phyloP scores from a whole-genome alignment of 495 filamentous ascomycete species.

The Tuber indicum region DNA sequence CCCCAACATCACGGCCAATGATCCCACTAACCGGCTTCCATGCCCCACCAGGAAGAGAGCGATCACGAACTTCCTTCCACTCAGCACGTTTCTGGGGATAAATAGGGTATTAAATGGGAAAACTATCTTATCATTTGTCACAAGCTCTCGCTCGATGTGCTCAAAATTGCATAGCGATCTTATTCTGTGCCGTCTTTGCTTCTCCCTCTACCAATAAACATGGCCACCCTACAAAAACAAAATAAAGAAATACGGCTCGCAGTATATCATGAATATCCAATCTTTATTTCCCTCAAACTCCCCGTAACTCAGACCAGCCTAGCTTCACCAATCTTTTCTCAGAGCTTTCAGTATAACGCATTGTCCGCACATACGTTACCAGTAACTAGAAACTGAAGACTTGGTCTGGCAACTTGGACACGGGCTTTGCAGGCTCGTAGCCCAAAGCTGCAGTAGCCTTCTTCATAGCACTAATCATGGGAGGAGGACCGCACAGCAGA shows the following conservation, averaged over 20 bases:
- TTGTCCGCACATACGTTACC: neutral
- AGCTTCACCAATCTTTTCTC: neutral
- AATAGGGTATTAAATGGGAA: neutral
- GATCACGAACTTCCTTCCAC: neutral
- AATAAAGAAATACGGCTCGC: neutral
- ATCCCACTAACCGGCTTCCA: neutral
- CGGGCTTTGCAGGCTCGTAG: slow-evolving; percentile 80
- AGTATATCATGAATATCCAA: neutral
- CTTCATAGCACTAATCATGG: slow-evolving; percentile 97
- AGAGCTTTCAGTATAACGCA: neutral
- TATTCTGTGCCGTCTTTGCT: neutral
- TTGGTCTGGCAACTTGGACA: slow-evolving; percentile 95
- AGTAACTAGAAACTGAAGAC: slow-evolving; percentile 81
- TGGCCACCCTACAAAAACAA: neutral
- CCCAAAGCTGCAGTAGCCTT: slow-evolving; percentile 82
- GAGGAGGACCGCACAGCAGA: slow-evolving; percentile 86
- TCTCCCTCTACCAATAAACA: neutral
- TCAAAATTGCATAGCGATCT: slow-evolving; percentile 1
- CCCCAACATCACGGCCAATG: neutral
- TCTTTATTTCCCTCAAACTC: neutral
- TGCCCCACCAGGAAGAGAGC: neutral
- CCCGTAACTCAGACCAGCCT: neutral
- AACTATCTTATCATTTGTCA: neutral
- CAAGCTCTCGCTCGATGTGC: neutral
- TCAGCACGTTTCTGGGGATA: neutral